Percentiles rank a stretch among this genome's conserved stretches.
These are phyloP conservation scores for Pneumocystis sp. DNA, from an alignment of 1,139 yeast genomes.

Conservation along the genomic window DNA sequence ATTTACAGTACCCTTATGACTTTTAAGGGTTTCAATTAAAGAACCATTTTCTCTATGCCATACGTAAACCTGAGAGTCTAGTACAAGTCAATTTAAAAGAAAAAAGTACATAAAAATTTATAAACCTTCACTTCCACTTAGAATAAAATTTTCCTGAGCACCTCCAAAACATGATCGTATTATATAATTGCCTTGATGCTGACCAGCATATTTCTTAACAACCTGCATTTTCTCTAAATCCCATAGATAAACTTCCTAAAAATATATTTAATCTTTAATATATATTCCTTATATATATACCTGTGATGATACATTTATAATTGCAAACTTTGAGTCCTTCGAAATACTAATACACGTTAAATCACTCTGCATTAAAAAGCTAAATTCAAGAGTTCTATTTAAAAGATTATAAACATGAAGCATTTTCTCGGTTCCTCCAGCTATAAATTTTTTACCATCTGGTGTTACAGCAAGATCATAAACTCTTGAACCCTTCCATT, in stretches of 20 bases:
- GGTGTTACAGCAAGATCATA: slow-evolving; percentile 55
- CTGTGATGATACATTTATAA: slow-evolving; percentile 5
- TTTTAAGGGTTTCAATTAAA: slow-evolving; percentile 45
- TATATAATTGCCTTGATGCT: slow-evolving; percentile 52
- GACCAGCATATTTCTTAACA: slow-evolving; percentile 54
- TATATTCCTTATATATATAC: slow-evolving; percentile 34
- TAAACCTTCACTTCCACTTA: slow-evolving; percentile 57
- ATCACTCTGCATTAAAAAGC: slow-evolving; percentile 29
- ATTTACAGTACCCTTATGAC: slow-evolving; percentile 56
- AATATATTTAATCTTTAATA: slow-evolving; percentile 29
- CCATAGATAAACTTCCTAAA: slow-evolving; percentile 68
- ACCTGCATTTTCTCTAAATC: slow-evolving; percentile 38
- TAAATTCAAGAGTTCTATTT: slow-evolving; percentile 23
- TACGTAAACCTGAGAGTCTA: slow-evolving; percentile 57
- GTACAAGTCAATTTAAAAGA: background rate
- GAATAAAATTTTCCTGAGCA: slow-evolving; percentile 48
- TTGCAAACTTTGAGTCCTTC: slow-evolving; percentile 23
- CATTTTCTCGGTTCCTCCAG: slow-evolving; percentile 47
- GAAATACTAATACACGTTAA: slow-evolving; percentile 38
- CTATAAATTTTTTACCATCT: slow-evolving; percentile 46
- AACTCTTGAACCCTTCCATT: slow-evolving; percentile 38
- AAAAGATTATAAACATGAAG: slow-evolving; percentile 35
- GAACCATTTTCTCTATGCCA: slow-evolving; percentile 72
- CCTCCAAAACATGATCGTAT: slow-evolving; percentile 70
- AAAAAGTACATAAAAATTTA: background rate